Base-by-base conservation (phyloP, 176 grass and related monocot genomes). In the Zoysia pacifica region DNA sequence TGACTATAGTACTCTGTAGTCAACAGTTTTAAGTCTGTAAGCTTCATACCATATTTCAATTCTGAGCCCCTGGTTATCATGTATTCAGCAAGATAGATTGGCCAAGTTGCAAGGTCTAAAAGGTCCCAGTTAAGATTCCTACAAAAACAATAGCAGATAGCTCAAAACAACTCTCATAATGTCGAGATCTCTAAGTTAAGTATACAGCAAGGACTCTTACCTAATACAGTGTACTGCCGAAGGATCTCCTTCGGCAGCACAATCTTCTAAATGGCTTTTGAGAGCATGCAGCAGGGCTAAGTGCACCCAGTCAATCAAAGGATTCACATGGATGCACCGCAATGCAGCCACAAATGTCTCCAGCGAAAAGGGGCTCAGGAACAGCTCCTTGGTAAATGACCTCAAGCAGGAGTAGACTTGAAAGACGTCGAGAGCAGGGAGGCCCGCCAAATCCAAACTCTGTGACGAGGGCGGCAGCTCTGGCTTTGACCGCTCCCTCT, bases 111-210 rank as follows among this genome's bases (percentile, higher is more conserved):
- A 75, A 93, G 85, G 84, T 99, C 93, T 63, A 99, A 80, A 15
- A 99, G 86, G 59, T 93, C 93, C 97, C 97, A 99, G 68, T 99
- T 99, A 74, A 99, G 90, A 83, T 87, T 93, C 93, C 97, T 99
- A 84, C 55, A 79, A 38, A 89, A 56, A 89, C 41, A 69, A 79
- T 35, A 72, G 37, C 45, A 69, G 50, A 80, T 69, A 47, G 83
- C 72, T 77, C 56, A 48, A 80, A 75, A 70, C 7, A 74, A 44
- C 8, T 7, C 47, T 28, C n/a, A 13, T 10, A 28, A 67, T 2
- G 3, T 62, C 16, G 35, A 69, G 58, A 47, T 74, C 2, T 48
- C 38, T 19, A 81, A 65, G 8, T 28, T 52, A 62, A 79, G 58
- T 3, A 46, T 39, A 62, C 16, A 70, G 65, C 11, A 64, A 73